Conservation (phyloP, 1,284 basidiomycete genomes). For the Bondarzewia mesenterica region DNA sequence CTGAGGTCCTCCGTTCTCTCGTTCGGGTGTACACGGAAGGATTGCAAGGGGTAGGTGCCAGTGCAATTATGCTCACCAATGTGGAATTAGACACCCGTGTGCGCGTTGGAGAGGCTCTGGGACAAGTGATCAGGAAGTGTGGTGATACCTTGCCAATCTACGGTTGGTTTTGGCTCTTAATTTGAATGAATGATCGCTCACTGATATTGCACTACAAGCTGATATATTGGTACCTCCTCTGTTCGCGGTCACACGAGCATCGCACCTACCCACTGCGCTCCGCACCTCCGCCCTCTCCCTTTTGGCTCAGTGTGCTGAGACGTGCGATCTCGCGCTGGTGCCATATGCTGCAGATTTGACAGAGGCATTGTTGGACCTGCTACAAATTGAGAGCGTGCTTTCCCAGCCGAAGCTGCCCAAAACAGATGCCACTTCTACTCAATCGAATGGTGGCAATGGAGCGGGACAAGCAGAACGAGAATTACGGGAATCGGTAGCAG, state of each 20-base stretch:
- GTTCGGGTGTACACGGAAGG: slow-evolving; percentile 55
- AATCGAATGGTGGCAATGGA: too few relatives aligned
- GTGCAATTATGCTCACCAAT: slow-evolving; percentile 33
- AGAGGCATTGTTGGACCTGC: slow-evolving; percentile 65
- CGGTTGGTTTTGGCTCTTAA: slow-evolving; percentile 38
- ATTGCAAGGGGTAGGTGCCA: slow-evolving; percentile 36
- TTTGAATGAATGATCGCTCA: slow-evolving; percentile 2
- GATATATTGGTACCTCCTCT: slow-evolving; percentile 68
- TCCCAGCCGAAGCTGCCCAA: slow-evolving; percentile 12
- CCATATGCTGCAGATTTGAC: slow-evolving; percentile 58
- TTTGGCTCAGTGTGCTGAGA: slow-evolving; percentile 65
- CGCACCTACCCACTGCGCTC: slow-evolving; percentile 60
- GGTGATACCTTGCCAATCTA: slow-evolving; percentile 65
- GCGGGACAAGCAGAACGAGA: too few relatives aligned
- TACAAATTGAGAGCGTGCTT: slow-evolving; percentile 65
- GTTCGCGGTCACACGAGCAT: slow-evolving; percentile 48
- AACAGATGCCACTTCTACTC: too few relatives aligned
- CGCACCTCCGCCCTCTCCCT: slow-evolving; percentile 81
- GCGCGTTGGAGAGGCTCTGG: slow-evolving; percentile 85
- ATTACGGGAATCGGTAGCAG: background rate
- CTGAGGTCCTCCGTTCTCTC: slow-evolving; percentile 61
- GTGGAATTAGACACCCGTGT: slow-evolving; percentile 72
- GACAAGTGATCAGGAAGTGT: slow-evolving; percentile 68
- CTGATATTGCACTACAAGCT: slow-evolving; percentile 30
- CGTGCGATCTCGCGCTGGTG: slow-evolving; percentile 53